These are phyloP conservation scores for Ensete ventricosum DNA, from an alignment of 176 grass and related monocot genomes.

Conservation along the genomic window DNA sequence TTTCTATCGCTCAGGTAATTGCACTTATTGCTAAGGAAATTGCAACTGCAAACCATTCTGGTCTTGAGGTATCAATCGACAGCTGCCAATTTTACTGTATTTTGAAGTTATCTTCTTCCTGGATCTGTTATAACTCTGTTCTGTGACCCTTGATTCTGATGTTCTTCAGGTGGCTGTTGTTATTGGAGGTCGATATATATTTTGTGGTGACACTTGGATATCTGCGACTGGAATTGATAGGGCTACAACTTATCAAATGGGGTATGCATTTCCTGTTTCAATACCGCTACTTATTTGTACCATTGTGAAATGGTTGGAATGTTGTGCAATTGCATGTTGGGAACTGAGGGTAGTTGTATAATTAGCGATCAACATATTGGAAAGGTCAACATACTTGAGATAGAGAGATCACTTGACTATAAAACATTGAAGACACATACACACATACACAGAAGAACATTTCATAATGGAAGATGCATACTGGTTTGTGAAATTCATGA, in stretches of 20 bases:
- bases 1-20: slow-evolving; percentile 38
- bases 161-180: slow-evolving; percentile 59
- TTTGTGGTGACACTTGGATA: slow-evolving; percentile 62
- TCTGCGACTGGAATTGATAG: slow-evolving; percentile 69
- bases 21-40: slow-evolving; percentile 89
- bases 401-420: no score
- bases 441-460: no score
- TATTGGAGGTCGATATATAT: slow-evolving; percentile 75
- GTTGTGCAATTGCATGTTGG: no score
- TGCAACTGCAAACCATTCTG: slow-evolving; percentile 54
- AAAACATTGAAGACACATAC: no score
- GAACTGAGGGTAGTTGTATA: no score
- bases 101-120: slow-evolving; percentile 12
- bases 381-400: no score
- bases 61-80: slow-evolving; percentile 42
- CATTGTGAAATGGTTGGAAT: no score
- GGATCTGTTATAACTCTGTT: slow-evolving; percentile 4
- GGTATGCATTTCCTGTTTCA: slow-evolving; percentile 28
- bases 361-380: no score
- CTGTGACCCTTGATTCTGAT: neutral
- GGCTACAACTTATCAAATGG: slow-evolving; percentile 66
- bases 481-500: no score
- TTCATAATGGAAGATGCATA: no score
- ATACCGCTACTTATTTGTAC: no score
- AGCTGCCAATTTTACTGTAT: slow-evolving; percentile 2